phyloP scores from a whole-genome alignment of 2,329 filamentous ascomycete species.

The Albifimbria verrucaria region DNA sequence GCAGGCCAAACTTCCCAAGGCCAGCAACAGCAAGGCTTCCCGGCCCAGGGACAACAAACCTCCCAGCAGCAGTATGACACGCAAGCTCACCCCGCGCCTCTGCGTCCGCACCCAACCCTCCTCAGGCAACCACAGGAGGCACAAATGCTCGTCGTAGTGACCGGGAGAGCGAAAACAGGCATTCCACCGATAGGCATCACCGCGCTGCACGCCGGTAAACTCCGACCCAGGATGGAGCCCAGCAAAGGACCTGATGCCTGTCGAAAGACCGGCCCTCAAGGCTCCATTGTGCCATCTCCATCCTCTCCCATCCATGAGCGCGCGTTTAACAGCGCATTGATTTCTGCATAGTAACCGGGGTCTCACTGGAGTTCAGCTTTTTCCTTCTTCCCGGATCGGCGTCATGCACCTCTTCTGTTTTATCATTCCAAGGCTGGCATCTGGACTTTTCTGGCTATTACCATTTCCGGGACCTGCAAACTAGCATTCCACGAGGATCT shows the following conservation, averaged over 20 bases:
- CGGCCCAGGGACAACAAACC: conserved; percentile 36
- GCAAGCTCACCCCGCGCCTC: conserved; percentile 36
- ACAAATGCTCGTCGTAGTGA: conserved; percentile 38
- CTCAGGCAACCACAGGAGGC: conserved; percentile 35
- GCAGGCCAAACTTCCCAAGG: conserved; percentile 41
- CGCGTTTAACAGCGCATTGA: conserved; percentile 20
- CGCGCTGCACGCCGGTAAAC: conserved; percentile 34
- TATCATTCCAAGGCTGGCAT: conserved; percentile 18
- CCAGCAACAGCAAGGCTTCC: conserved; percentile 34
- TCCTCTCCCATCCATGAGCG: conserved; percentile 12
- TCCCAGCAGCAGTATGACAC: conserved; percentile 43
- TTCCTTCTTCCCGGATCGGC: conserved; percentile 19
- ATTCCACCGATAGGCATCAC: conserved; percentile 34
- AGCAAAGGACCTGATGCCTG: conserved; percentile 1
- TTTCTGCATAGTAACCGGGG: conserved; percentile 24
- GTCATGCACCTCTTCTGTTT: conserved; percentile 20
- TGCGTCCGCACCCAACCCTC: conserved; percentile 32
- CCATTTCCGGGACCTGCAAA: conserved; percentile 21
- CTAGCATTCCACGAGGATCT: conserved; percentile 23
- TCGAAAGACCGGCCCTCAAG: not conserved
- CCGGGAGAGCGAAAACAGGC: conserved; percentile 36
- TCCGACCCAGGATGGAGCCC: conserved; percentile 12
- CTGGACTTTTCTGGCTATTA: conserved; percentile 7
- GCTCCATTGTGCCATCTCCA: not conserved
- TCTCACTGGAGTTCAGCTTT: conserved; percentile 22